Base-by-base conservation (phyloP, 192 early-diverging fungal genomes). In the Coemansia sp. region DNA sequence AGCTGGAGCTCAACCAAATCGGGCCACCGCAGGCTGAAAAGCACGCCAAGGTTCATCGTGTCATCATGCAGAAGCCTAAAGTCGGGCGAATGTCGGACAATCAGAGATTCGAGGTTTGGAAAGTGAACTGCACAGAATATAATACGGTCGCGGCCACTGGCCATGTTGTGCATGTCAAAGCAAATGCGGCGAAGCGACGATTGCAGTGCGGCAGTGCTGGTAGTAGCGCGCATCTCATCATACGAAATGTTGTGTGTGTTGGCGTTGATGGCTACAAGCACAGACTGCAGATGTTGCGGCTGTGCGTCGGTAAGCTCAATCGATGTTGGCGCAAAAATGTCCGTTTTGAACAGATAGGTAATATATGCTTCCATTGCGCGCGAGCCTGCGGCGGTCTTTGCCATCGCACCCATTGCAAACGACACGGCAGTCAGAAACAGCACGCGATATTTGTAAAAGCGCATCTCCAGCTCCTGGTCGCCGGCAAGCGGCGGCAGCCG, bases 121-220 rank as follows among this genome's bases (percentile, higher is more conserved):
- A 80, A 80, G 52, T 80, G 77, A 3, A 59, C 72, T 8, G 77
- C 72, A 23, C 77, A 80, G 37, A 80, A 80, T 11, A 69, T 73
- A 21, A 71, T 71, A 9, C 58, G 62, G 16, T 65, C 48, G 23
- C 69, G 64, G 38, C 69, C 62, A 31, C 71, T 68, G 35, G 43
- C 63, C 78, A 80, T 74, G 37, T 58, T 71, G 56, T 61, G 69
- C 72, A 80, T 55, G 31, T 80, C 68, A 19, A 80, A 25, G 39
- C 59, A 52, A 26, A 80, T 54, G 10, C n/a, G 49, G 47, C 55
- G 67, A 31, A 80, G 66, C 56, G 78, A 75, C n/a, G 67, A 71
- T 56, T 80, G 78, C 43, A 80, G 59, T 11, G 72, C 78, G 4
- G 72, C 38, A 37, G 58, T 59, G 49, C 62, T 50, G 9, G 78